A percentile compares a stretch with the other conserved stretches of the same genome.
Conservation (phyloP, 768 basidiomycete genomes). For the Russula abietina region DNA sequence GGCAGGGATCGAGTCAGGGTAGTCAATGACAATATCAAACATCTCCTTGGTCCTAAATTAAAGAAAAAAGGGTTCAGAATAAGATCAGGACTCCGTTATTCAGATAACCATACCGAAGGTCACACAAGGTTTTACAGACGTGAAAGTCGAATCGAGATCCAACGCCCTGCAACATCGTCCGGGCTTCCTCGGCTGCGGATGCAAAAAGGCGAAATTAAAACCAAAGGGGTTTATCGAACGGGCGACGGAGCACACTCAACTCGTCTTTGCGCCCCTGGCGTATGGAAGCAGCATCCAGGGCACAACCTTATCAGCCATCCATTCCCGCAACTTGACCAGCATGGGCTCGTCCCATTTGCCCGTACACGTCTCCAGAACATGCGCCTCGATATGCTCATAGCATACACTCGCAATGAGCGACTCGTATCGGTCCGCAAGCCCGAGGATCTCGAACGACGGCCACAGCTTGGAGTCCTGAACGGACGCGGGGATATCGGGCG, state of each 20-base stretch:
- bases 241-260: slow-evolving; percentile 34
- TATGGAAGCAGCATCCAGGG: slow-evolving; percentile 84
- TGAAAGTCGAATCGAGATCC: slow-evolving; percentile 87
- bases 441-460: slow-evolving; percentile 61
- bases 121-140: slow-evolving; percentile 85
- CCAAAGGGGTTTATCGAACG: not conserved
- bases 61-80: not conserved
- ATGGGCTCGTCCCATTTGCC: slow-evolving; percentile 65
- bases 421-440: slow-evolving; percentile 78
- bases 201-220: not conserved
- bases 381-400: slow-evolving; percentile 76
- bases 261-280: slow-evolving; percentile 54
- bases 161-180: slow-evolving; percentile 66
- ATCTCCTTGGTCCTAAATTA: slow-evolving; percentile 64
- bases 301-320: slow-evolving; percentile 77
- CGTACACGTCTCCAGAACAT: slow-evolving; percentile 60
- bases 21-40: slow-evolving; percentile 95
- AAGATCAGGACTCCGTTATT: not conserved
- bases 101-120: slow-evolving; percentile 55
- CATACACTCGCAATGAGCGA: slow-evolving; percentile 77
- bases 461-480: slow-evolving; percentile 40
- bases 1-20: slow-evolving; percentile 80
- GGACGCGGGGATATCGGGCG: slow-evolving; percentile 23
- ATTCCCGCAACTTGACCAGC: slow-evolving; percentile 54
- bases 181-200: slow-evolving; percentile 57